Evolutionary conservation across 2,329 filamentous ascomycete genomes (phyloP), one percentile per base, ranked within the genome.

Genomic region (Domatiomyces globalis): DNA sequence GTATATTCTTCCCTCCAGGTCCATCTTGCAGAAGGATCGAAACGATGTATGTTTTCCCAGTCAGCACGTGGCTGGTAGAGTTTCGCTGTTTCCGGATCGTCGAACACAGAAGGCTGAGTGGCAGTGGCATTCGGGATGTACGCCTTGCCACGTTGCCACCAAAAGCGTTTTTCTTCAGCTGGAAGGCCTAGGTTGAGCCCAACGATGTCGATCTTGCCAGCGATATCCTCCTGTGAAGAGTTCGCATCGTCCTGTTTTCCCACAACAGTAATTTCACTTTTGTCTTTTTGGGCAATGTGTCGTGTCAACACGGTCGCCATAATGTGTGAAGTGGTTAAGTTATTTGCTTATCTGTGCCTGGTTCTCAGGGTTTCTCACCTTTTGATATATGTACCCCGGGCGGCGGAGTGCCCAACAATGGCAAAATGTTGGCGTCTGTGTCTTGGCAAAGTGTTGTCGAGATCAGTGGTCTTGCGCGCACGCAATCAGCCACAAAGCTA

Each of bases 91-190:
- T 69, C 66, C 0, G 68, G 66, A 47, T 73, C 66, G 43, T 74
- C 71, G 47, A 65, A 74, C 5, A 74, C 71, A 2, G 71, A 73
- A 4, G 67, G 69, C 54, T 72, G 61, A 0, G 63, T 67, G 4
- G 54, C 54, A 33, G 65, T 61, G 27, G 56, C 62, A 33, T 64
- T 52, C 4, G 61, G 53, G 18, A 65, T 49, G 29, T 61, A 61
- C 15, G 33, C 49, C 46, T 57, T 59, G 4, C 53, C 33, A 15
- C 62, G 52, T 45, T 62, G 62, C 33, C 63, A 66, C 60, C 62
- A 65, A 47, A 63, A 64, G 2, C 61, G 59, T 43, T 56, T 62
- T 22, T 61, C 57, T 2, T 61, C 51, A 4, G 48, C 43, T 12
- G 56, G 53, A 15, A 56, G 52, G 5, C 57, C 58, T 6, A 65